Conservation (phyloP, 768 basidiomycete species). For the Serpula lacrymans region DNA sequence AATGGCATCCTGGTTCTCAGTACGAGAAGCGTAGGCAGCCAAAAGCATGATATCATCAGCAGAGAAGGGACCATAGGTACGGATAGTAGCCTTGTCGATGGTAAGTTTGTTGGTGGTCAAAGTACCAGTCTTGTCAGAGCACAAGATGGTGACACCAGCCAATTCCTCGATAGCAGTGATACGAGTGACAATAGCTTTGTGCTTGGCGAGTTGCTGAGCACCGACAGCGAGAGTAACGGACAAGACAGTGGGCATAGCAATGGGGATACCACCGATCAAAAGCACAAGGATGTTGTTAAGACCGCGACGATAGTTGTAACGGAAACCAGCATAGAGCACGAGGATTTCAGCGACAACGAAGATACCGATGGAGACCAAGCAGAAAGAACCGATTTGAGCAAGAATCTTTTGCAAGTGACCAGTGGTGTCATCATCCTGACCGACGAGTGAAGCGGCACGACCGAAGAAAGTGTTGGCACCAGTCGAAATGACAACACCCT, state of each 20-base stretch:
- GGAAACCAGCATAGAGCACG: slow-evolving; percentile 90
- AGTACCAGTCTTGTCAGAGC: slow-evolving; percentile 98
- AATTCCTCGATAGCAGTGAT: slow-evolving; percentile 99
- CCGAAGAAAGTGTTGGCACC: slow-evolving; percentile 99
- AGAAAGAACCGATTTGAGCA: slow-evolving; percentile 97
- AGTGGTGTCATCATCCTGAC: slow-evolving; percentile 95
- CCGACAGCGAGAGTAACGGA: slow-evolving; percentile 99
- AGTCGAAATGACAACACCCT: slow-evolving; percentile 97
- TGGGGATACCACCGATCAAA: slow-evolving; percentile 99
- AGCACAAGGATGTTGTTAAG: slow-evolving; percentile 97
- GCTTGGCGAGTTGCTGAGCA: slow-evolving; percentile 97
- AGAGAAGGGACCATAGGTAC: slow-evolving; percentile 85
- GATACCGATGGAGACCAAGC: slow-evolving; percentile 91
- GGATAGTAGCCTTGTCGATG: slow-evolving; percentile 89
- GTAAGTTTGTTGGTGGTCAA: slow-evolving; percentile 99
- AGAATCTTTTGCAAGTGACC: slow-evolving; percentile 99
- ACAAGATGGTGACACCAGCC: slow-evolving; percentile 96
- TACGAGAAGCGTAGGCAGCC: slow-evolving; percentile 94
- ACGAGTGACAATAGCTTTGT: slow-evolving; percentile 99
- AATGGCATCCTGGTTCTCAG: slow-evolving; percentile 99
- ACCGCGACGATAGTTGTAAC: slow-evolving; percentile 87
- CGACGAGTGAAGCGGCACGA: slow-evolving; percentile 96
- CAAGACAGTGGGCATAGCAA: slow-evolving; percentile 98
- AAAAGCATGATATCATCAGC: slow-evolving; percentile 91
- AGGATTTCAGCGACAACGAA: slow-evolving; percentile 95